phyloP scores from a whole-genome alignment of 2,329 filamentous ascomycete species.

The Trichoderma atroviride region DNA sequence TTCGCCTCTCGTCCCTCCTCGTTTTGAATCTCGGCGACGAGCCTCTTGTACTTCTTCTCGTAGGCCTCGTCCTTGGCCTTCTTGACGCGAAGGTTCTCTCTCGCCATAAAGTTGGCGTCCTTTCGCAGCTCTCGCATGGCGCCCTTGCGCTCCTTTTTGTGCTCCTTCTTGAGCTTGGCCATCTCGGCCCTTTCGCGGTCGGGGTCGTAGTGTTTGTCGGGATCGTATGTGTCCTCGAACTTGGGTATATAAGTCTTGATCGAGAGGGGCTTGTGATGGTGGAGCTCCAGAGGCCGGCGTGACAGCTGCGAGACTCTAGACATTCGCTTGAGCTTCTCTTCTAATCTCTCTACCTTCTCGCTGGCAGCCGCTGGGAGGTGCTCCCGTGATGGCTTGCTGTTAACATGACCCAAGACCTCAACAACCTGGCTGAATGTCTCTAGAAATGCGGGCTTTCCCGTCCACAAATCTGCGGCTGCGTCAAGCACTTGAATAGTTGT shows the following conservation, averaged over 20 bases:
- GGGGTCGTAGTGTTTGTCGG: conserved; percentile 95
- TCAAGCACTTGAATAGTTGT: conserved; percentile 68
- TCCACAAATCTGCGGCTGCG: conserved; percentile 72
- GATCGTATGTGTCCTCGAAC: conserved; percentile 95
- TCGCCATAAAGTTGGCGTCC: conserved; percentile 89
- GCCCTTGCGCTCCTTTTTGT: conserved; percentile 94
- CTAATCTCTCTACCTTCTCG: conserved; percentile 47
- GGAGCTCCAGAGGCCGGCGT: conserved; percentile 81
- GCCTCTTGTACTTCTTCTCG: conserved; percentile 91
- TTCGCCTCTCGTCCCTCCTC: conserved; percentile 88
- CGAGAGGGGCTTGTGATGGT: conserved; percentile 84
- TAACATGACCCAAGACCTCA: conserved; percentile 62
- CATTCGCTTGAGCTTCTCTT: conserved; percentile 54
- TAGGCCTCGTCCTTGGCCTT: conserved; percentile 91
- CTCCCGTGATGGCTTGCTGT: conserved; percentile 52
- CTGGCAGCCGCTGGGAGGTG: conserved; percentile 53
- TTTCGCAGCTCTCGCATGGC: conserved; percentile 92
- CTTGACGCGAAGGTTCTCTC: conserved; percentile 88
- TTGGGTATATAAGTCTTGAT: conserved; percentile 90
- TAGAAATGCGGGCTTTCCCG: conserved; percentile 69
- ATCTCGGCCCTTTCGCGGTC: conserved; percentile 86
- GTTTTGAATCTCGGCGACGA: conserved; percentile 93
- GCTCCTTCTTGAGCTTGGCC: conserved; percentile 82
- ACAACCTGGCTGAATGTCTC: conserved; percentile 75
- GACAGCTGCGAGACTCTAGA: conserved; percentile 63